A percentile compares a stretch with the other conserved stretches of the same genome.
phyloP scores from a whole-genome alignment of 2,329 filamentous ascomycete species.

The Lasiodiplodia citricola region DNA sequence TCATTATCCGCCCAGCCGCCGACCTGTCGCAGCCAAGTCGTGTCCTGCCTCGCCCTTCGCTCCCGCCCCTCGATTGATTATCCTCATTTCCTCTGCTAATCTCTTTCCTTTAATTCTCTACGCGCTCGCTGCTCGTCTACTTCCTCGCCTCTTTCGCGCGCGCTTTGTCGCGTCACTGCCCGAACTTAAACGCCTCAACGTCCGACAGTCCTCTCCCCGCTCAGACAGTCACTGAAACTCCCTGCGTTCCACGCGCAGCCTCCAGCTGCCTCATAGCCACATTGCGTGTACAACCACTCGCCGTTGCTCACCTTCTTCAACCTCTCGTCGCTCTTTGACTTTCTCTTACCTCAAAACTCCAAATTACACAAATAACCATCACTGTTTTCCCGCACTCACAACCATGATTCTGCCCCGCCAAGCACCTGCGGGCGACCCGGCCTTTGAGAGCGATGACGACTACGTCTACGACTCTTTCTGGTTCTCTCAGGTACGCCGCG shows the following conservation, averaged over 20 bases:
- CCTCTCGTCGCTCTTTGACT: background rate
- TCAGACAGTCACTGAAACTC: conserved; percentile 11
- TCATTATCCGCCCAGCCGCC: conserved; percentile 2
- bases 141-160: background rate
- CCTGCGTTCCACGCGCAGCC: conserved; percentile 7
- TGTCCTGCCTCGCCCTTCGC: background rate
- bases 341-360: background rate
- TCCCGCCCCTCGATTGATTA: background rate
- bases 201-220: background rate
- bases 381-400: background rate
- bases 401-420: conserved; percentile 23
- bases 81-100: background rate
- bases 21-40: background rate
- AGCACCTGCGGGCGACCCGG: conserved; percentile 1
- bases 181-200: background rate
- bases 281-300: conserved; percentile 14
- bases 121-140: background rate
- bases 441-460: conserved; percentile 1
- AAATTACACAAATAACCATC: background rate
- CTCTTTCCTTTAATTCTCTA: background rate
- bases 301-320: background rate
- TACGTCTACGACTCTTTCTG: conserved; percentile 12
- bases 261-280: background rate
- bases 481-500: conserved; percentile 9
- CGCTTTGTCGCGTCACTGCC: background rate